Conservation (phyloP, 2,329 filamentous ascomycete genomes). For the Calonectria pseudoturangicola region DNA sequence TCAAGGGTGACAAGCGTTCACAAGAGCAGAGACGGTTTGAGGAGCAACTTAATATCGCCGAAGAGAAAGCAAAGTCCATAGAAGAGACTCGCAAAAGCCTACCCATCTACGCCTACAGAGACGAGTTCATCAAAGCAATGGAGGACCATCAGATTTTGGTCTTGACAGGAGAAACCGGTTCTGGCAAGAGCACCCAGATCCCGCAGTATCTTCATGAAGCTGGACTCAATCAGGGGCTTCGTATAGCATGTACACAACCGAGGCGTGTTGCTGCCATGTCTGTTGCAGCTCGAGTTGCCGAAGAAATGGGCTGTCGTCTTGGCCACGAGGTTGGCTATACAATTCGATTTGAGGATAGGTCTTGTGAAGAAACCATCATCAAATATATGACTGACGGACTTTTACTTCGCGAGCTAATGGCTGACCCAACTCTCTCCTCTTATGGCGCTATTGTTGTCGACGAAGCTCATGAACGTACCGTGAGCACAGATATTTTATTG, state of each 20-base stretch:
- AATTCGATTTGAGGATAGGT: slow-evolving; percentile 95
- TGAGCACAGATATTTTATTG: slow-evolving; percentile 92
- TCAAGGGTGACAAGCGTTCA: slow-evolving; percentile 82
- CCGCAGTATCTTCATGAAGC: slow-evolving; percentile 96
- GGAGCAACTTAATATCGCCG: slow-evolving; percentile 89
- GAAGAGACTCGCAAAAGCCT: slow-evolving; percentile 93
- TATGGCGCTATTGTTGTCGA: slow-evolving; percentile 91
- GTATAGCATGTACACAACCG: slow-evolving; percentile 88
- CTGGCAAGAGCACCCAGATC: slow-evolving; percentile 95
- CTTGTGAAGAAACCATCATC: slow-evolving; percentile 91
- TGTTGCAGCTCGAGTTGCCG: slow-evolving; percentile 95
- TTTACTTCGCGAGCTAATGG: slow-evolving; percentile 91
- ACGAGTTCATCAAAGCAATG: slow-evolving; percentile 91
- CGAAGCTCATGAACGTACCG: slow-evolving; percentile 95
- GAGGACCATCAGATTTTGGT: slow-evolving; percentile 90
- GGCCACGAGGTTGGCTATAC: slow-evolving; percentile 96
- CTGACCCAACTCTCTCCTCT: slow-evolving; percentile 74
- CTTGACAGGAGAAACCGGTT: slow-evolving; percentile 95
- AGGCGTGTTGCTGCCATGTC: slow-evolving; percentile 98
- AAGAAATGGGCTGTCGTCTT: slow-evolving; percentile 92
- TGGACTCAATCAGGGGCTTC: slow-evolving; percentile 88
- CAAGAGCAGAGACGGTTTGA: slow-evolving; percentile 87
- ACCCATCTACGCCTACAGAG: slow-evolving; percentile 91
- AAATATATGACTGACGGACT: slow-evolving; percentile 99
- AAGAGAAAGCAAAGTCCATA: slow-evolving; percentile 90